These are phyloP conservation scores for Ophiostoma ips DNA, from an alignment of 2,329 filamentous ascomycete genomes.

Conservation along the genomic window DNA sequence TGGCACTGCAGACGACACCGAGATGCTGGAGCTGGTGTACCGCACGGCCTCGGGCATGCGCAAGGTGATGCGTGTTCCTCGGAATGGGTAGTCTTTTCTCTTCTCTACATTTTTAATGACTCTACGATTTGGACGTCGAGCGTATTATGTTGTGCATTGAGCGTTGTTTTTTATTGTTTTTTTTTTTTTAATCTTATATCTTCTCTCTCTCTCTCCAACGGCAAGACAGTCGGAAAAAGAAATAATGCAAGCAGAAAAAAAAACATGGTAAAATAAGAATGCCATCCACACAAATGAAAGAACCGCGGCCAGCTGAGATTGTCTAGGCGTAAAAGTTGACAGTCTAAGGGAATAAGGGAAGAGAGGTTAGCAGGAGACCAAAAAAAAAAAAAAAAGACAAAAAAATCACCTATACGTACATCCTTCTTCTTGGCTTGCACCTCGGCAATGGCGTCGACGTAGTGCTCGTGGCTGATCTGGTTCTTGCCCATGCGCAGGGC, in stretches of 20 bases:
- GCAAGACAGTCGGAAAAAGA: no score
- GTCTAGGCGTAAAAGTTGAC: slow-evolving; percentile 44
- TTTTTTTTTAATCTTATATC: no score
- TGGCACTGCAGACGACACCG: not conserved
- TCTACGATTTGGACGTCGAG: no score
- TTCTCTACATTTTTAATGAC: no score
- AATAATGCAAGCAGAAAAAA: not conserved
- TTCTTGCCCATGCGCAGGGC: slow-evolving; percentile 84
- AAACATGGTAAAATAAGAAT: no score
- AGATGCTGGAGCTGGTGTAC: slow-evolving; percentile 10
- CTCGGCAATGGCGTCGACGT: slow-evolving; percentile 94
- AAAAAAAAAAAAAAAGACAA: not conserved
- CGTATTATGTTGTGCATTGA: no score
- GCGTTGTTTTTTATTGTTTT: no score
- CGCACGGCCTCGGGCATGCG: slow-evolving; percentile 12
- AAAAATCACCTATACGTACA: slow-evolving; percentile 27
- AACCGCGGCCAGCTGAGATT: no score
- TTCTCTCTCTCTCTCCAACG: no score
- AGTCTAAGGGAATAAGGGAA: slow-evolving; percentile 28
- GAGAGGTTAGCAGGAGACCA: slow-evolving; percentile 15
- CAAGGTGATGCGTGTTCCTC: not conserved
- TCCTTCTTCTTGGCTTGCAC: slow-evolving; percentile 96
- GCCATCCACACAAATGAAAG: no score
- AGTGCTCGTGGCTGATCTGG: slow-evolving; percentile 96
- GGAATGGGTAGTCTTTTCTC: not conserved